Conservation (phyloP, 257 asterid genomes). For the Fraxinus americana region DNA sequence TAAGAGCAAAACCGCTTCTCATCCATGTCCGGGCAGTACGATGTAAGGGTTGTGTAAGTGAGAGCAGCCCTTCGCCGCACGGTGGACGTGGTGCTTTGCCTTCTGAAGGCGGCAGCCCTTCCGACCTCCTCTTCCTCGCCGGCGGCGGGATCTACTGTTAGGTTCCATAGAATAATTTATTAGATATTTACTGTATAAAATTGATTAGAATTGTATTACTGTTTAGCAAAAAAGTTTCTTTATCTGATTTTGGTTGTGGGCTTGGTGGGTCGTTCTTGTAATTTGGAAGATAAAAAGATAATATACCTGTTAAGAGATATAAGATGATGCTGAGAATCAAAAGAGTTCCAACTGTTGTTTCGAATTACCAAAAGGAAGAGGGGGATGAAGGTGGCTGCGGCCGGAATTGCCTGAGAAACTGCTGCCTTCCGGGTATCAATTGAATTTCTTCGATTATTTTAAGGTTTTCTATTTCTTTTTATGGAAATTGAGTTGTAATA, state of each 20-base stretch:
- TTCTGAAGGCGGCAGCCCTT: constrained; percentile 98
- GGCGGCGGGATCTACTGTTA: constrained; percentile 68
- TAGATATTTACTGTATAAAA: constrained; percentile 11
- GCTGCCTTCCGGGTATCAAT: constrained; percentile 73
- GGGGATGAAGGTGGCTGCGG: constrained; percentile 75
- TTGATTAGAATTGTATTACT: not conserved
- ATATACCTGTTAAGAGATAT: not conserved
- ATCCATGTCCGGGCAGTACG: constrained; percentile 70
- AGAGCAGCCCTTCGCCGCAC: constrained; percentile 92
- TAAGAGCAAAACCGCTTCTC: constrained; percentile 47
- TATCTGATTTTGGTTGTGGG: not conserved
- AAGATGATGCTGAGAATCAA: constrained; percentile 69
- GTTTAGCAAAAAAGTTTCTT: not conserved
- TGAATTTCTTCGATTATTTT: not conserved
- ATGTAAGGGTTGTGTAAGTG: constrained; percentile 72
- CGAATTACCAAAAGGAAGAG: constrained; percentile 83
- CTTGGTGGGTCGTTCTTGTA: not conserved
- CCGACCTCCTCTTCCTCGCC: constrained; percentile 98
- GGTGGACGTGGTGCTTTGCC: constrained; percentile 99
- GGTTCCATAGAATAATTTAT: not conserved
- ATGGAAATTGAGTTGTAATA: not conserved
- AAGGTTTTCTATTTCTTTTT: not conserved
- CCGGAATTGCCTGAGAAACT: constrained; percentile 74
- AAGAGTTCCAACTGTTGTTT: constrained; percentile 85
- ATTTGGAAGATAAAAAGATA: not conserved